Percentiles rank a stretch among this genome's conserved stretches.
These are phyloP conservation scores for Diaporthe sp. DNA, from an alignment of 2,329 filamentous ascomycete species.

Conservation along the genomic window DNA sequence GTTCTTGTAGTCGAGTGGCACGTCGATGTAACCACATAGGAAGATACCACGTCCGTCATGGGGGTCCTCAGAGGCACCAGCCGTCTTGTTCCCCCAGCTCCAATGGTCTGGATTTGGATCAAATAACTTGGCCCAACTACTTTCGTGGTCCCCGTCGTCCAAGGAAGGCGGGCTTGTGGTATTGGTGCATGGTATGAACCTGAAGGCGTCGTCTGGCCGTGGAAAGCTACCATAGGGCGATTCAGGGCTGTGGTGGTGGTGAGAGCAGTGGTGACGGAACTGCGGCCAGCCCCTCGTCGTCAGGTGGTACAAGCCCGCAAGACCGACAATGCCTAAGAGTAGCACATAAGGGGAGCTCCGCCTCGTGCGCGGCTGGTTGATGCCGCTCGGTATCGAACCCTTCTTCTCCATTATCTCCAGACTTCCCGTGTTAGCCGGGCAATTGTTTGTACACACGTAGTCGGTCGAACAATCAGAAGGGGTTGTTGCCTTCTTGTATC, in stretches of 20 bases:
- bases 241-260: slow-evolving; percentile 1
- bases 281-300: not conserved
- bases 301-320: slow-evolving; percentile 27
- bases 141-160: slow-evolving; percentile 53
- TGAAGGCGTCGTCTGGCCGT: slow-evolving; percentile 58
- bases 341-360: not conserved
- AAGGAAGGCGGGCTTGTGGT: slow-evolving; percentile 56
- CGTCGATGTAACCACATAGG: slow-evolving; percentile 63
- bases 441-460: not conserved
- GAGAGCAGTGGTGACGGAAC: slow-evolving; percentile 6
- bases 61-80: slow-evolving; percentile 45
- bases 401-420: slow-evolving; percentile 1
- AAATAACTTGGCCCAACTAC: slow-evolving; percentile 57
- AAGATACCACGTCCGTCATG: slow-evolving; percentile 59
- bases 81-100: slow-evolving; percentile 57
- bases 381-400: not conserved
- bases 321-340: slow-evolving; percentile 20
- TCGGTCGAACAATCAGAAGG: not conserved
- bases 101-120: slow-evolving; percentile 60
- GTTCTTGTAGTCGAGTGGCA: slow-evolving; percentile 63
- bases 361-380: not conserved
- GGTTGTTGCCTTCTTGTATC: not conserved
- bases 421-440: not conserved
- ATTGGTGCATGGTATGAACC: slow-evolving; percentile 61
- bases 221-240: slow-evolving; percentile 56